Conservation (phyloP, 2,329 filamentous ascomycete genomes). For the Phoma sp. region DNA sequence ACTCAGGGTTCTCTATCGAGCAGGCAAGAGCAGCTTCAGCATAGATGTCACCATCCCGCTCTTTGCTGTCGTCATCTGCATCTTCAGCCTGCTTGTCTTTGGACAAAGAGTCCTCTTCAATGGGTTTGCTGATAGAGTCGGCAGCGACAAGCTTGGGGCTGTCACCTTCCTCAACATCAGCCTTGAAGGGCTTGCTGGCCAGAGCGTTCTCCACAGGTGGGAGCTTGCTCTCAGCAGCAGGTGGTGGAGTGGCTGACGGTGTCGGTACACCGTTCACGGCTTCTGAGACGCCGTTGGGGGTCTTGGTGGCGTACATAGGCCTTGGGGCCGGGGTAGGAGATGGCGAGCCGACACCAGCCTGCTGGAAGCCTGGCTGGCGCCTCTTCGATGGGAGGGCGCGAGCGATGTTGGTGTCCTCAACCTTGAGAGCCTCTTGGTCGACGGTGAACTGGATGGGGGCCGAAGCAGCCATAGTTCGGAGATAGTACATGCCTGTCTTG, state of each 20-base stretch:
- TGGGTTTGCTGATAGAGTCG: slow-evolving; percentile 67
- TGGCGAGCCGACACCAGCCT: slow-evolving; percentile 50
- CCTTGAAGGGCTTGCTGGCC: slow-evolving; percentile 73
- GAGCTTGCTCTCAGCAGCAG: slow-evolving; percentile 55
- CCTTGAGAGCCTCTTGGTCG: slow-evolving; percentile 91
- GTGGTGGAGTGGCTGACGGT: slow-evolving; percentile 70
- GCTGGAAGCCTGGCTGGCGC: slow-evolving; percentile 53
- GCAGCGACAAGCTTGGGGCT: slow-evolving; percentile 79
- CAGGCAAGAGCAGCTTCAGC: slow-evolving; percentile 90
- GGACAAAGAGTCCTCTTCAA: slow-evolving; percentile 66
- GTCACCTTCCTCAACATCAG: slow-evolving; percentile 76
- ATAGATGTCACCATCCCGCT: slow-evolving; percentile 90
- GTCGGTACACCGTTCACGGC: slow-evolving; percentile 69
- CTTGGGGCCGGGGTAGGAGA: slow-evolving; percentile 67
- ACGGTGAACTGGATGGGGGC: slow-evolving; percentile 99
- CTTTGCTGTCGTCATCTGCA: slow-evolving; percentile 70
- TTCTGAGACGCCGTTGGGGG: slow-evolving; percentile 49
- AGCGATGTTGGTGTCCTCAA: slow-evolving; percentile 80
- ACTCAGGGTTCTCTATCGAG: slow-evolving; percentile 96
- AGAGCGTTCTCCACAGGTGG: slow-evolving; percentile 62
- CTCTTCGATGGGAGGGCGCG: slow-evolving; percentile 71
- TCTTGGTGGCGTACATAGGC: slow-evolving; percentile 69
- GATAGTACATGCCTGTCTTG: slow-evolving; percentile 99
- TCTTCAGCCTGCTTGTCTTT: slow-evolving; percentile 75
- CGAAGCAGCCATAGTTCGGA: slow-evolving; percentile 95